phyloP scores from a whole-genome alignment of 2,329 filamentous ascomycete genomes.

The Phyllosticta citribraziliensis region DNA sequence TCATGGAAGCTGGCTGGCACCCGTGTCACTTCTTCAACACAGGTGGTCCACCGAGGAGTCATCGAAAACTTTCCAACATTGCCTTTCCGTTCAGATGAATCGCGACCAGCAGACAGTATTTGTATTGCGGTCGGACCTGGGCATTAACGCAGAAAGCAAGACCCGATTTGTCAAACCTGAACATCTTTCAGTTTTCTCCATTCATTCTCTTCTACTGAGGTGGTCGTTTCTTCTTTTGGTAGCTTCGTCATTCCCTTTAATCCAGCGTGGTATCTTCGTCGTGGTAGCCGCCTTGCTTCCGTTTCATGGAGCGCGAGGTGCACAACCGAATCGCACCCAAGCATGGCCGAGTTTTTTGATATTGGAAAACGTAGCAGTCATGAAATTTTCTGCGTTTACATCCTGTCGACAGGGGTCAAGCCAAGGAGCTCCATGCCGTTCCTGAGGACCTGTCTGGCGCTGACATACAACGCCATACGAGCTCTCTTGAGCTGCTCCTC shows the following conservation, averaged over 20 bases:
- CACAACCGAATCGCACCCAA: not conserved
- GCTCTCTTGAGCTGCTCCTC: constrained; percentile 62
- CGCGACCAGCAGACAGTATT: no score
- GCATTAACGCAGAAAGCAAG: not conserved
- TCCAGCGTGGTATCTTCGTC: not conserved
- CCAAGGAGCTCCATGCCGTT: constrained; percentile 81
- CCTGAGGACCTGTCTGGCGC: constrained; percentile 62
- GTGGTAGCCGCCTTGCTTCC: not conserved
- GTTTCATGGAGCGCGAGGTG: not conserved
- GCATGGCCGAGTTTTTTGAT: not conserved
- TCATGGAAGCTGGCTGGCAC: no score
- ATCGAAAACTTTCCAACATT: no score
- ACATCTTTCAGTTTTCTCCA: not conserved
- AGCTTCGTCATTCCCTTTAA: not conserved
- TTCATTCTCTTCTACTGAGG: not conserved
- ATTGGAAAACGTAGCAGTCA: not conserved
- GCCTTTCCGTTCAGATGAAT: no score
- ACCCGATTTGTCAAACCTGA: not conserved
- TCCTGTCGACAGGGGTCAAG: constrained; percentile 63
- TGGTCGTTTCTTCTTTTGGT: not conserved
- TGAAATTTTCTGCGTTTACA: constrained; percentile 6
- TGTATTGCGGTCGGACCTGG: no score
- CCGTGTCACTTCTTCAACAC: no score
- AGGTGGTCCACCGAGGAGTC: no score
- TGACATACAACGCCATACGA: constrained; percentile 68